Evolutionary conservation across 371 early-diverging fungal species (phyloP).

Genomic region (Mucor sp.): DNA sequence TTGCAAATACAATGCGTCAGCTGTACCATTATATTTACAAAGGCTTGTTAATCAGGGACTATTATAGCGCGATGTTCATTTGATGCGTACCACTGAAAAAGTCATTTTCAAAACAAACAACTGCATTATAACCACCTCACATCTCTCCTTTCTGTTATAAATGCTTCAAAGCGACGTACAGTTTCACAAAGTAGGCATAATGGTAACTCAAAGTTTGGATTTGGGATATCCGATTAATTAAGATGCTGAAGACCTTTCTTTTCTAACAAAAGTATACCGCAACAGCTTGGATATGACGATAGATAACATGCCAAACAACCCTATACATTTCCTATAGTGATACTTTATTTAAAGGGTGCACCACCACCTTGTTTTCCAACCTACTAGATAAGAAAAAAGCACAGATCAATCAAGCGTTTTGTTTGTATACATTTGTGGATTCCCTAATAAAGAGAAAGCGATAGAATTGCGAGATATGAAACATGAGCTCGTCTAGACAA

Average conservation of each 20-base stretch:
- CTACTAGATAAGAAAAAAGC: background rate
- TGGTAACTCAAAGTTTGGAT: background rate
- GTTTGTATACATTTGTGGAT: background rate
- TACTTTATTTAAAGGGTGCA: too few species aligned
- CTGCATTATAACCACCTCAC: too few species aligned
- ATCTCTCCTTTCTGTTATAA: background rate
- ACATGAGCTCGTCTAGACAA: background rate
- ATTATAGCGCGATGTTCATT: background rate
- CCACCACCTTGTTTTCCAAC: background rate
- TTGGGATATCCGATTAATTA: background rate
- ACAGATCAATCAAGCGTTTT: background rate
- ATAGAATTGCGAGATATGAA: background rate
- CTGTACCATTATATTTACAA: background rate
- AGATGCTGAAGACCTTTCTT: background rate
- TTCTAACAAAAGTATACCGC: background rate
- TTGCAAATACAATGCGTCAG: background rate
- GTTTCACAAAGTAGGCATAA: conserved; percentile 1
- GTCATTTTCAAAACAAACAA: background rate
- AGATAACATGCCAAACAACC: too few species aligned
- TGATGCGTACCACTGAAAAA: background rate
- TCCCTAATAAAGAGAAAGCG: background rate
- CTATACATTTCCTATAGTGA: too few species aligned
- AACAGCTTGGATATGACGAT: too few species aligned
- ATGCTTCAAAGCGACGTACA: background rate
- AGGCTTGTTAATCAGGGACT: background rate